Evolutionary conservation across 2,329 filamentous ascomycete species (phyloP), one percentile per base, ranked within the genome.

Genomic region (Scytalidium sp.): DNA sequence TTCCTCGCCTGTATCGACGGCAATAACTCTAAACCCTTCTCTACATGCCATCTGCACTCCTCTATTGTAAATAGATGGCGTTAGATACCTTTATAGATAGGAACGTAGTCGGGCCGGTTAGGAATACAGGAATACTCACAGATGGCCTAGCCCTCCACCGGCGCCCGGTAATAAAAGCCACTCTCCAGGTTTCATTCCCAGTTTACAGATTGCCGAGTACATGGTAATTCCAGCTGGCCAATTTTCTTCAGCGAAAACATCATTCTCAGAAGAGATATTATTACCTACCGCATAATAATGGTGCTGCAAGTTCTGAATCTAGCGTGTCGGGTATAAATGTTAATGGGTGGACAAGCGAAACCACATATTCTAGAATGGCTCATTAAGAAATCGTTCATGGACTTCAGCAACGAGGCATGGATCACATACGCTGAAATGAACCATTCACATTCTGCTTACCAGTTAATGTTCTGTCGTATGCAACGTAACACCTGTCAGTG

Each of bases 161-260:
- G 52, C 56, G 17, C 56, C 56, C 10, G 46, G 44, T 13, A 58
- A 50, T 2, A 41, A 54, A 19, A 58, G 44, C 54, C 54, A 58
- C 32, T 56, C 47, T 25, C 50, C 46, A 11, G 41, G 43, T 53
- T 56, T 66, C 43, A 72, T 52, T 50, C 67, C 59, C 40, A 74
- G 75, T 36, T 78, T 74, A 11, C 73, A 69, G 44, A 92, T 67
- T 0, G 88, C 87, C 3, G 79, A 77, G 62, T 80, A 92, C 0
- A 85, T 78, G 0, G 88, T 92, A 50, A 91, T 75, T 0, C 88
- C 88, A 1, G 83, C 88, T 45, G 32, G 27, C n/a, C 7, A 32
- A 17, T 36, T 36, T 27, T 27, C 7, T 36, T 36, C 4, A 27
- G 43, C 32, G 22, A 20, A 19, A 19, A 32, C 19, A 29, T 20